These are phyloP conservation scores for Aspergillus costaricaensis DNA, from an alignment of 2,329 filamentous ascomycete genomes.

Conservation along the genomic window DNA sequence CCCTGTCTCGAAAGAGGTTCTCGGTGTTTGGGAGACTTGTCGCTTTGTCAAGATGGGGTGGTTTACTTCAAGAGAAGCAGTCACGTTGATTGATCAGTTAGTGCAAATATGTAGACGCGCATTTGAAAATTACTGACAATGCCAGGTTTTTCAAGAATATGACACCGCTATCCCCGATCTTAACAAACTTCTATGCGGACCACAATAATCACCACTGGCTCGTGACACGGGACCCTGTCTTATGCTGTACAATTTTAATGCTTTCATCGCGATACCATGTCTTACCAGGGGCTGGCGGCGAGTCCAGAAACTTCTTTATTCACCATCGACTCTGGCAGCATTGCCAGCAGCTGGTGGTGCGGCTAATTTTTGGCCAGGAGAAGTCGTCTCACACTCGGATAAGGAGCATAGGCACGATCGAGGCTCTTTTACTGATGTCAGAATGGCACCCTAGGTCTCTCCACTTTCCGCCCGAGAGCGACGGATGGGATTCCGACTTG, in stretches of 20 bases:
- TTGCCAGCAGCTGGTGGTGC: constrained; percentile 55
- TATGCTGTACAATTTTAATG: constrained; percentile 57
- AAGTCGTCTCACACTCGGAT: constrained; percentile 53
- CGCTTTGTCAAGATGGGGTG: constrained; percentile 59
- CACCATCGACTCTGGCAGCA: constrained; percentile 58
- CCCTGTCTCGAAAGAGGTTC: constrained; percentile 35
- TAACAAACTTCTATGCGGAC: constrained; percentile 53
- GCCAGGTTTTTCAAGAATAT: constrained; percentile 53
- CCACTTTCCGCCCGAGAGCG: constrained; percentile 55
- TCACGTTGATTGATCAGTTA: constrained; percentile 55
- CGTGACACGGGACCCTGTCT: constrained; percentile 54
- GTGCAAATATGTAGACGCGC: constrained; percentile 14
- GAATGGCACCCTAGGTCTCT: constrained; percentile 60
- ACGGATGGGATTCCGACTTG: constrained; percentile 59
- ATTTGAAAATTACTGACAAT: neutral
- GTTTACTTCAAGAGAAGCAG: constrained; percentile 57
- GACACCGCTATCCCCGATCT: constrained; percentile 53
- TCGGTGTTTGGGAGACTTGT: constrained; percentile 52
- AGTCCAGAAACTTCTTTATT: constrained; percentile 55
- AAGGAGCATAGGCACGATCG: constrained; percentile 55
- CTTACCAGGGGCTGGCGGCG: constrained; percentile 45
- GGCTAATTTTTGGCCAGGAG: constrained; percentile 57
- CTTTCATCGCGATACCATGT: constrained; percentile 56
- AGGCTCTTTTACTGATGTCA: constrained; percentile 56
- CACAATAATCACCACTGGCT: constrained; percentile 52